Evolutionary conservation across 2,329 filamentous ascomycete species (phyloP).

Genomic region (Didymella lethalis): DNA sequence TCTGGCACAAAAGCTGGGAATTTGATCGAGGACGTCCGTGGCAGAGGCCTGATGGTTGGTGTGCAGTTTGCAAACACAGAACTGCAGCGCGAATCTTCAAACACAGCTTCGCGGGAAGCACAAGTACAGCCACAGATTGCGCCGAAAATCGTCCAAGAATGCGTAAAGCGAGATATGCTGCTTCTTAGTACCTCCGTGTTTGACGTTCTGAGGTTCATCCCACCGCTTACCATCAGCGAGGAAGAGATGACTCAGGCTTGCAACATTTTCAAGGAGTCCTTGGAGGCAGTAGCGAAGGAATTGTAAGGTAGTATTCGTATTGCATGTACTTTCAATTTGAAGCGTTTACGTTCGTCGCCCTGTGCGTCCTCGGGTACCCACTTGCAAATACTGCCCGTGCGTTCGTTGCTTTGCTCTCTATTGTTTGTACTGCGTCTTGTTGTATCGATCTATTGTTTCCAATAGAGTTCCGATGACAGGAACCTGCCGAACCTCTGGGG

Average conservation of each 20-base stretch:
- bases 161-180: slow-evolving; percentile 41
- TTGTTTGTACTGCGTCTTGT: too few relatives aligned
- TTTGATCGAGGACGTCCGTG: slow-evolving; percentile 41
- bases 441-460: too few relatives aligned
- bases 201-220: slow-evolving; percentile 41
- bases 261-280: slow-evolving; percentile 36
- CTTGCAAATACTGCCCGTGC: not conserved
- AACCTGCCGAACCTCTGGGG: too few relatives aligned
- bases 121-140: slow-evolving; percentile 34
- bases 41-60: slow-evolving; percentile 40
- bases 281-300: slow-evolving; percentile 39
- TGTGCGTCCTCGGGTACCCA: not conserved
- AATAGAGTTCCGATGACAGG: too few relatives aligned
- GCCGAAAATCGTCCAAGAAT: slow-evolving; percentile 39
- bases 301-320: slow-evolving; percentile 20
- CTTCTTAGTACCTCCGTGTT: slow-evolving; percentile 43
- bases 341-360: slow-evolving; percentile 5
- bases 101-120: slow-evolving; percentile 26
- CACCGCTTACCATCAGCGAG: slow-evolving; percentile 40
- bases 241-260: slow-evolving; percentile 37
- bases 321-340: not conserved
- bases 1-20: slow-evolving; percentile 38
- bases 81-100: slow-evolving; percentile 32
- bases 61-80: slow-evolving; percentile 36
- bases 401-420: not conserved